Base-by-base conservation (phyloP, 257 asterid species). In the Petunia secreta region DNA sequence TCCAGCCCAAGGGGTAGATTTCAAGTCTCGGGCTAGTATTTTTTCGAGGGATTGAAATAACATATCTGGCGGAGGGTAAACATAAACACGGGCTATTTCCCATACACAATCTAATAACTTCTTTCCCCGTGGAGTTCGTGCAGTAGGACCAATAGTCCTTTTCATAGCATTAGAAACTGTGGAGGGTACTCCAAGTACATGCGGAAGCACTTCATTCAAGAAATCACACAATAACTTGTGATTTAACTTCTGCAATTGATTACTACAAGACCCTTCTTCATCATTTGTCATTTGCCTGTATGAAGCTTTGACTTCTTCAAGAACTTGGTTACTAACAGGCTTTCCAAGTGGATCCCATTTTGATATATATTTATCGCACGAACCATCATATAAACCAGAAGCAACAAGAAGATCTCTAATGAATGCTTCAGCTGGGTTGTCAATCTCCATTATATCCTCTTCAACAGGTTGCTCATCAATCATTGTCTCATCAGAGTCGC, bases 261-360 rank as follows among this genome's bases (percentile, higher is more conserved):
- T 71, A n/a, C 43, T 71, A 46, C 43, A 71, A 16, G 59, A 82
- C 66, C 55, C 88, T 78, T 87, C 85, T 13, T 59, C 74, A 39
- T 82, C 77, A 63, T 88, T 85, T 52, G 54, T 76, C 81, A 75
- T 87, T 85, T 87, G 85, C 75, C 41, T 79, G 82, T 84, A 86
- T 38, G 89, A 81, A 57, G 87, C 91, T 86, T 90, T 95, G 53
- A 92, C 93, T 87, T 91, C 96, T 77, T 92, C 92, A 46, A 92
- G 92, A 59, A 89, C 94, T 60, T 85, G 90, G 57, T 86, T 73
- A 91, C 92, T 89, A 48, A 94, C 86, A 75, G 94, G 91, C 90
- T 87, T 94, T 15, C 97, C 97, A 1, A 88, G 88, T 8, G 94
- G 92, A 71, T 94, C 97, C 98, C 94, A 90, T 84, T 90, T 94